Conservation (phyloP, 1,284 basidiomycete species). For the Veloboletus limbatus region DNA sequence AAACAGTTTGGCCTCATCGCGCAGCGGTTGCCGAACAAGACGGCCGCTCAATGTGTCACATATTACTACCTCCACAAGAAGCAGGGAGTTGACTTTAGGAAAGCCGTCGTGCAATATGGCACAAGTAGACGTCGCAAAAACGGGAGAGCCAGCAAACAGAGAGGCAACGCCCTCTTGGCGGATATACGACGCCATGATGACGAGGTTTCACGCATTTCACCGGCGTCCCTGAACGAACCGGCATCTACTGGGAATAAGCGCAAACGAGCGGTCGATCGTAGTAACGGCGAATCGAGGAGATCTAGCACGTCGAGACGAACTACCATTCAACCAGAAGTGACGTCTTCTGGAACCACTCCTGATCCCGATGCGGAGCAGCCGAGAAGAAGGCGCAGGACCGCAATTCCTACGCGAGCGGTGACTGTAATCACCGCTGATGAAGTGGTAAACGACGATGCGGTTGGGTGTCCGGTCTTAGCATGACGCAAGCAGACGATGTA, state of each 20-base stretch:
- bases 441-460: constrained; percentile 39
- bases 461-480: constrained; percentile 19
- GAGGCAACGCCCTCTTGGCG: constrained; percentile 73
- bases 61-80: constrained; percentile 98
- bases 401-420: constrained; percentile 32
- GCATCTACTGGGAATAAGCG: constrained; percentile 31
- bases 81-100: constrained; percentile 79
- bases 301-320: constrained; percentile 38
- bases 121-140: constrained; percentile 60
- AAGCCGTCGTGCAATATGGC: constrained; percentile 64
- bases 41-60: constrained; percentile 84
- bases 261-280: constrained; percentile 31
- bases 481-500: constrained; percentile 12
- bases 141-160: constrained; percentile 64
- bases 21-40: constrained; percentile 80
- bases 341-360: constrained; percentile 47
- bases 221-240: constrained; percentile 32
- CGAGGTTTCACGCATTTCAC: constrained; percentile 49
- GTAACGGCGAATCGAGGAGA: constrained; percentile 32
- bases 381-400: constrained; percentile 39
- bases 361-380: constrained; percentile 64
- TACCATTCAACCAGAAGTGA: constrained; percentile 43
- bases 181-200: constrained; percentile 77
- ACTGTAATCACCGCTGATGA: constrained; percentile 36
- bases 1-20: constrained; percentile 95